phyloP scores from a whole-genome alignment of 257 asterid genomes.

The Forsythia viridissima region DNA sequence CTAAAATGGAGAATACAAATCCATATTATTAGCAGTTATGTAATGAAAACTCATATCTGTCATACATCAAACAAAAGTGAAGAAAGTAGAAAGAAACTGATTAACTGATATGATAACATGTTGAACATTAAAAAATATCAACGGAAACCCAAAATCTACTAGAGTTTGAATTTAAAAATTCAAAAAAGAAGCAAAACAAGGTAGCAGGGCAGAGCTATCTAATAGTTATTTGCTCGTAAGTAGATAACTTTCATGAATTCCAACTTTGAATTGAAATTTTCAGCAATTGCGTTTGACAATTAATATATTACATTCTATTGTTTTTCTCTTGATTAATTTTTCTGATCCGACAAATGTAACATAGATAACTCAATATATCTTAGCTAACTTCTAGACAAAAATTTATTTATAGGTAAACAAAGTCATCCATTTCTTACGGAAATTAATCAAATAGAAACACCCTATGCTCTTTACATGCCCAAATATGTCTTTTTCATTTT shows the following conservation, averaged over 20 bases:
- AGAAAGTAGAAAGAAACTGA: not conserved
- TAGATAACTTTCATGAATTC: not conserved
- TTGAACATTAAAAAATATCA: not conserved
- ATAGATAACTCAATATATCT: not conserved
- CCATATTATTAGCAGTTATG: not conserved
- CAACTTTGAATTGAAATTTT: not conserved
- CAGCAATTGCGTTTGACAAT: not conserved
- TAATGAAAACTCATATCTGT: not conserved
- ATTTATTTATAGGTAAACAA: too few species aligned
- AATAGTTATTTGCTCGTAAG: not conserved
- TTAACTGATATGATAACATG: not conserved
- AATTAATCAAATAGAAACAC: too few species aligned
- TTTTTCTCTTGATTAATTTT: not conserved
- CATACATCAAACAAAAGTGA: conserved; percentile 3
- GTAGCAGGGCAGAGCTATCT: not conserved
- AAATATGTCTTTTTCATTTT: too few species aligned
- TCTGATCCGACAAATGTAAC: not conserved
- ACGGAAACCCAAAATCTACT: not conserved
- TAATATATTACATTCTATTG: not conserved
- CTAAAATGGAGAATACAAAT: not conserved
- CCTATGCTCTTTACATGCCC: too few species aligned
- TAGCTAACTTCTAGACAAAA: not conserved
- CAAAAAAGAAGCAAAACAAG: not conserved
- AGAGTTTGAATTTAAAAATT: not conserved
- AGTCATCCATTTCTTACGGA: too few species aligned